These are phyloP conservation scores for Telopea speciosissima DNA, from an alignment of 177 flowering plant species.

Conservation along the genomic window DNA sequence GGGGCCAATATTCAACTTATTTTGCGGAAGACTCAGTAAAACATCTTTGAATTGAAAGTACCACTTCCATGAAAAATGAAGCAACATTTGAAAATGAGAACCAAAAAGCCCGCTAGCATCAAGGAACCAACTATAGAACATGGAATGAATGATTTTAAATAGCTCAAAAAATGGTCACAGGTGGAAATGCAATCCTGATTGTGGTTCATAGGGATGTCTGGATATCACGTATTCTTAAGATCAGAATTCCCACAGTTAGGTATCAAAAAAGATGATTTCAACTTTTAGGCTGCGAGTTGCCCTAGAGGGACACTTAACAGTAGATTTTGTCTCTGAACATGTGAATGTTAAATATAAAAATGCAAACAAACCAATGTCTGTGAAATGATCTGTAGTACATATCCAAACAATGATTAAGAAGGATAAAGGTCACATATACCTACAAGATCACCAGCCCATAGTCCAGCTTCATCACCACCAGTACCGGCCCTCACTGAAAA, in stretches of 20 bases:
- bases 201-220: background rate
- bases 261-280: background rate
- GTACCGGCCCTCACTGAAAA: conserved; percentile 90
- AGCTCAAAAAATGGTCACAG: background rate
- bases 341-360: background rate
- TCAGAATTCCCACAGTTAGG: background rate
- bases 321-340: background rate
- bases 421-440: conserved; percentile 70
- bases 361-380: background rate
- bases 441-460: conserved; percentile 99
- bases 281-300: background rate
- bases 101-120: background rate
- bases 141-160: too few species aligned
- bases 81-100: background rate
- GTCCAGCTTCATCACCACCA: conserved; percentile 99
- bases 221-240: background rate
- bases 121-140: background rate
- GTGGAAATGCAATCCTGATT: background rate
- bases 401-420: conserved; percentile 14
- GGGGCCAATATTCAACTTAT: too few species aligned
- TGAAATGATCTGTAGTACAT: background rate
- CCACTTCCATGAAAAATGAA: background rate
- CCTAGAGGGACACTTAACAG: background rate
- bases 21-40: too few species aligned
- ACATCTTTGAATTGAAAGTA: background rate